Conservation (phyloP, 768 basidiomycete species). For the Rhizopogon roseolus region DNA sequence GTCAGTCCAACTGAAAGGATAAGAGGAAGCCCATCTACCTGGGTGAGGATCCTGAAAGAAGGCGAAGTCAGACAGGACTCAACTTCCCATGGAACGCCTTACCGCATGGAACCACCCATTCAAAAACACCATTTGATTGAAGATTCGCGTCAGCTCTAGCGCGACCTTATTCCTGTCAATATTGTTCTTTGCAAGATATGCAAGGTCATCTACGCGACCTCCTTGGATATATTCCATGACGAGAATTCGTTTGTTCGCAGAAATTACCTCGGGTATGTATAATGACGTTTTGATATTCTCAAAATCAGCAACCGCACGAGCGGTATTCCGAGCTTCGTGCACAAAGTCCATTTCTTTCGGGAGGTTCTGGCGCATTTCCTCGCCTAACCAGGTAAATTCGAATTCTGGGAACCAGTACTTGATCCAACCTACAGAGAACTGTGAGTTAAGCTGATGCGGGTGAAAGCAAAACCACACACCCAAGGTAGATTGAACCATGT, state of each 20-base stretch:
- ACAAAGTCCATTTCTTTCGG: slow-evolving; percentile 95
- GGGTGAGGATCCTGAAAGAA: slow-evolving; percentile 75
- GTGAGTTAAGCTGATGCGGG: not conserved
- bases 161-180: slow-evolving; percentile 96
- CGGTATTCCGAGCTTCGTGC: slow-evolving; percentile 85
- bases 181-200: slow-evolving; percentile 70
- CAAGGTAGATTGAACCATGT: slow-evolving; percentile 72
- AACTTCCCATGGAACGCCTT: slow-evolving; percentile 21
- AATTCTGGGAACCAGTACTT: slow-evolving; percentile 95
- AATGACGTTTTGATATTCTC: slow-evolving; percentile 65
- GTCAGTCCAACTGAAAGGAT: slow-evolving; percentile 1
- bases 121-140: slow-evolving; percentile 92
- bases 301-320: slow-evolving; percentile 69
- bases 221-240: slow-evolving; percentile 96
- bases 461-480: slow-evolving; percentile 32
- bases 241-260: slow-evolving; percentile 77
- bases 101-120: slow-evolving; percentile 90
- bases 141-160: slow-evolving; percentile 85
- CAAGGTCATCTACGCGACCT: slow-evolving; percentile 81
- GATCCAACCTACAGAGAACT: slow-evolving; percentile 57
- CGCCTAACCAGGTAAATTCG: slow-evolving; percentile 89
- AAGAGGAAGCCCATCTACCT: slow-evolving; percentile 35
- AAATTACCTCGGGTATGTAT: slow-evolving; percentile 82
- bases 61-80: not conserved
- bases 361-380: slow-evolving; percentile 91